phyloP scores from a whole-genome alignment of 306 rosid species.

The Senna tora region DNA sequence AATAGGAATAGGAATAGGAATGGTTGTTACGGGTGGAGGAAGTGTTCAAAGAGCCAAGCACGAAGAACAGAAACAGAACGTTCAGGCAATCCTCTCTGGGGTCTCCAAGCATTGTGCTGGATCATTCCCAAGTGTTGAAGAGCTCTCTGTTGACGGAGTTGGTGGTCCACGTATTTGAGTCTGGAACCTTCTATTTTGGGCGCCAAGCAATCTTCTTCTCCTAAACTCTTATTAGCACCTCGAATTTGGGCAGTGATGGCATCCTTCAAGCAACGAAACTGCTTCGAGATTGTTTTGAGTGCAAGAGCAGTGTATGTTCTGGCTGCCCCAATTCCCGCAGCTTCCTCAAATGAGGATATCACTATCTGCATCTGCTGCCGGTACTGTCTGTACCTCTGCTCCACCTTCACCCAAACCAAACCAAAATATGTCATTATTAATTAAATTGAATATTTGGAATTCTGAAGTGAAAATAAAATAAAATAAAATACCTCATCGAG shows the following conservation, averaged over 20 bases:
- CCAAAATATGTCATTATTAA: no score
- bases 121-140: constrained; percentile 98
- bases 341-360: constrained; percentile 78
- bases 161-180: constrained; percentile 87
- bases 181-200: constrained; percentile 84
- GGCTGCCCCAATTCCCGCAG: constrained; percentile 81
- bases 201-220: constrained; percentile 80
- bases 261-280: constrained; percentile 88
- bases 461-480: background rate
- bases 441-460: no score
- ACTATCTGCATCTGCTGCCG: constrained; percentile 91
- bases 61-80: constrained; percentile 96
- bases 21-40: constrained; percentile 99
- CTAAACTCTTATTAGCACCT: constrained; percentile 75
- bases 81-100: constrained; percentile 96
- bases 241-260: constrained; percentile 75
- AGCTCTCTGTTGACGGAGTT: constrained; percentile 88
- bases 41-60: constrained; percentile 99
- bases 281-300: constrained; percentile 86
- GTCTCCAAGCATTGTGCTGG: constrained; percentile 99
- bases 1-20: no score
- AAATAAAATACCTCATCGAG: constrained; percentile 78
- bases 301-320: constrained; percentile 93
- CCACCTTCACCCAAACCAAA: constrained; percentile 64
- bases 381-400: constrained; percentile 91